A percentile compares a stretch with the other conserved stretches of the same genome.
Evolutionary conservation across 176 grass and related monocot species (phyloP).

Genomic region (Juncus inflexus): DNA sequence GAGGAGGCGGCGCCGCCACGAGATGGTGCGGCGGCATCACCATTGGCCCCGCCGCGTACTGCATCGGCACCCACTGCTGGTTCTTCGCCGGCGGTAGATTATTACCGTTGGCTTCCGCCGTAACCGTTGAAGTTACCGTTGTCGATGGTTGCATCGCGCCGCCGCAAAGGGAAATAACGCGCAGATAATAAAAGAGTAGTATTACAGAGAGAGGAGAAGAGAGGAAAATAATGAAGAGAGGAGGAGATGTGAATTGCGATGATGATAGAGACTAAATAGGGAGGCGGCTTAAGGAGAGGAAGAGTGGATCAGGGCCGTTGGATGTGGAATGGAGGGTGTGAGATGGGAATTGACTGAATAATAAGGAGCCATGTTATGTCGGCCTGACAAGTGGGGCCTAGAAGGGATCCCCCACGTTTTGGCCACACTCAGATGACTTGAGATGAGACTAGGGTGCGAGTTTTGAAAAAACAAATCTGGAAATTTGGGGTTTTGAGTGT

Average conservation of each 20-base stretch:
- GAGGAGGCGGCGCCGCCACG: constrained; percentile 42
- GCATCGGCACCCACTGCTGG: constrained; percentile 36
- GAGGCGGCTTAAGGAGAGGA: constrained; percentile 35
- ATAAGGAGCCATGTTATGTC: constrained; percentile 44
- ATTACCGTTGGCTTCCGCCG: constrained; percentile 32
- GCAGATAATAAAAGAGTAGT: background rate
- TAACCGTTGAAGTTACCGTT: constrained; percentile 28
- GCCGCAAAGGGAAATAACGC: background rate
- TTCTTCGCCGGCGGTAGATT: constrained; percentile 34
- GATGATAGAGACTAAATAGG: constrained; percentile 49
- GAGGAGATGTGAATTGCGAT: constrained; percentile 4
- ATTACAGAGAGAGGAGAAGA: background rate
- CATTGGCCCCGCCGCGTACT: constrained; percentile 10
- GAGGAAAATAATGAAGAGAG: constrained; percentile 24
- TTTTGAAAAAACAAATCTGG: constrained; percentile 17
- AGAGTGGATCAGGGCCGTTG: constrained; percentile 28
- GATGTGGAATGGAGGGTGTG: constrained; percentile 35
- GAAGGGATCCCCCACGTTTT: constrained; percentile 38
- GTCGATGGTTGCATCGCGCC: constrained; percentile 60
- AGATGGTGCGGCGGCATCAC: constrained; percentile 85
- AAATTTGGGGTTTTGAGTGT: constrained; percentile 3
- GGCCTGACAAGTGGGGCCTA: constrained; percentile 29
- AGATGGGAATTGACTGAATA: constrained; percentile 49
- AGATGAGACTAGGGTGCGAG: constrained; percentile 24
- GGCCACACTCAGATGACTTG: constrained; percentile 16